Conservation (phyloP, 1,284 basidiomycete species). For the Fomitopsis schrenkii region DNA sequence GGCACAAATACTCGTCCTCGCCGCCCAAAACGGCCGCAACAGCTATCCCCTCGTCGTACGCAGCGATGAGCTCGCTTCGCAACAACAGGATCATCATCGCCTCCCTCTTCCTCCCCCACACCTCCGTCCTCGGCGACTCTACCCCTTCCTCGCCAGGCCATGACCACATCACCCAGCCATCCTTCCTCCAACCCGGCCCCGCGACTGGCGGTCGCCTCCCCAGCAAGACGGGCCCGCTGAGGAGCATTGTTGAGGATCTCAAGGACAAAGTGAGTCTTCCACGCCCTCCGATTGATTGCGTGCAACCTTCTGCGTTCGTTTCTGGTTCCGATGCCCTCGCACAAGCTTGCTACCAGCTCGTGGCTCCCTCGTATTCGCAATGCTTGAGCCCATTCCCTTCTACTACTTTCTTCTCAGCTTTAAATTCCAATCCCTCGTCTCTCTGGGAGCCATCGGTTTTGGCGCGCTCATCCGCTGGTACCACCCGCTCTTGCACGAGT, state of each 20-base stretch:
- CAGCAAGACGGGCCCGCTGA: slow-evolving; percentile 35
- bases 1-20: slow-evolving; percentile 6
- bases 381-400: too few relatives aligned
- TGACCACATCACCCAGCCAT: slow-evolving; percentile 10
- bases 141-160: slow-evolving; percentile 39
- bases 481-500: too few relatives aligned
- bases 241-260: slow-evolving; percentile 76
- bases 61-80: slow-evolving; percentile 57
- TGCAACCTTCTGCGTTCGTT: too few relatives aligned
- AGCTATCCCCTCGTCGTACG: slow-evolving; percentile 2
- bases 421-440: too few relatives aligned
- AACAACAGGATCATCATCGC: slow-evolving; percentile 73
- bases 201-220: slow-evolving; percentile 10
- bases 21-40: background rate
- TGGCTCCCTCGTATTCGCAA: too few relatives aligned
- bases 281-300: too few relatives aligned
- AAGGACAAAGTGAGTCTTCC: slow-evolving; percentile 48
- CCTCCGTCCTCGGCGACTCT: slow-evolving; percentile 57
- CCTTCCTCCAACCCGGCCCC: slow-evolving; percentile 21
- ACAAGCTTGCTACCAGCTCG: too few relatives aligned
- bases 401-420: too few relatives aligned
- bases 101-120: slow-evolving; percentile 73
- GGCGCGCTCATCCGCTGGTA: too few relatives aligned
- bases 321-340: too few relatives aligned
- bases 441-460: too few relatives aligned